These are phyloP conservation scores for Wickerhamiella pararugosa DNA, from an alignment of 1,139 yeast species.

Conservation along the genomic window DNA sequence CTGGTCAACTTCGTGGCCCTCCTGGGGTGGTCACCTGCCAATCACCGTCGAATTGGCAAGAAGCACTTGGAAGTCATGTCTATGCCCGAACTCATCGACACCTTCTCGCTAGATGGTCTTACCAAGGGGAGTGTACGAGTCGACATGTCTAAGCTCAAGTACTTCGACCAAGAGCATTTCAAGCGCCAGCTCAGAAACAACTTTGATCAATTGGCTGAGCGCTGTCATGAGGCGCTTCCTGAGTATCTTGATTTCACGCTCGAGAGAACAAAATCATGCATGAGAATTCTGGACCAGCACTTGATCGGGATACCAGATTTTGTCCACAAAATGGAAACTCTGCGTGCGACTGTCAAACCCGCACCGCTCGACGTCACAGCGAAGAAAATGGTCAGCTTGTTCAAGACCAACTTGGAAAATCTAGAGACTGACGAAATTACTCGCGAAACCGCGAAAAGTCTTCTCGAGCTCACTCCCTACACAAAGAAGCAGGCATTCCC, in stretches of 20 bases:
- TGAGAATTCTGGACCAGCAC: slow-evolving; percentile 9
- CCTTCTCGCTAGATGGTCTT: slow-evolving; percentile 46
- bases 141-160: slow-evolving; percentile 55
- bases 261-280: slow-evolving; percentile 5
- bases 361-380: not conserved
- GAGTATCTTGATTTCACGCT: not conserved
- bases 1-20: slow-evolving; percentile 73
- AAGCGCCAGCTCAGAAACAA: slow-evolving; percentile 17
- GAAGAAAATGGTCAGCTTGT: not conserved
- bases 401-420: not conserved
- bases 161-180: slow-evolving; percentile 56
- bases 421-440: slow-evolving; percentile 3
- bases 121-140: slow-evolving; percentile 93
- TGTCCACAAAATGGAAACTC: slow-evolving; percentile 3
- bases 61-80: slow-evolving; percentile 46
- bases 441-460: slow-evolving; percentile 1
- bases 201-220: slow-evolving; percentile 2
- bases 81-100: slow-evolving; percentile 36
- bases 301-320: slow-evolving; percentile 13
- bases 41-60: slow-evolving; percentile 30
- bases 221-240: slow-evolving; percentile 2
- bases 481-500: slow-evolving; percentile 37
- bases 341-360: not conserved
- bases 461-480: not conserved
- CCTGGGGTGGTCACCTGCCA: slow-evolving; percentile 86